Conservation (phyloP, 2,329 filamentous ascomycete species). For the Cladophialophora bantiana region DNA sequence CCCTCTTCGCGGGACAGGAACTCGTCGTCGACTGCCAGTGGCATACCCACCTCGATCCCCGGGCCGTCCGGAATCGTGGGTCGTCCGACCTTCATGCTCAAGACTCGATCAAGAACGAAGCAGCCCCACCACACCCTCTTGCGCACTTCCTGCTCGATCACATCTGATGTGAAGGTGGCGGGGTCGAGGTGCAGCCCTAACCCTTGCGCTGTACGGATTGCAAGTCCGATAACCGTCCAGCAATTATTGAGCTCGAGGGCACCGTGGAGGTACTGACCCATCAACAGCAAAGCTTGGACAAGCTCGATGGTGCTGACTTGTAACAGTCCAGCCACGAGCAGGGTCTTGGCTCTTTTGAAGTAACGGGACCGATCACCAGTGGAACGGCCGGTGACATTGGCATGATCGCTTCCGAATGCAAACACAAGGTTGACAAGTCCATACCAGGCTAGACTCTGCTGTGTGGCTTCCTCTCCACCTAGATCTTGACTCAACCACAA, state of each 20-base stretch:
- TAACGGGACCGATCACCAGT: conserved; percentile 15
- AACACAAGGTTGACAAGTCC: conserved; percentile 16
- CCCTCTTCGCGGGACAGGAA: background rate
- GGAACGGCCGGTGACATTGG: conserved; percentile 9
- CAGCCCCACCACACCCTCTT: conserved; percentile 17
- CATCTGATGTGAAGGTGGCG: conserved; percentile 7
- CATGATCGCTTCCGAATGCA: conserved; percentile 15
- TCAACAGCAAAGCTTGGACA: conserved; percentile 14
- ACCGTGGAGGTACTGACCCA: conserved; percentile 17
- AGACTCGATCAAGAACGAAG: conserved; percentile 14
- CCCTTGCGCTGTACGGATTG: conserved; percentile 17
- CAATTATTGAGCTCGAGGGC: conserved; percentile 10
- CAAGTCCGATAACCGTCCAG: conserved; percentile 16
- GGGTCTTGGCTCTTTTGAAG: conserved; percentile 13
- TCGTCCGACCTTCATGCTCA: conserved; percentile 14
- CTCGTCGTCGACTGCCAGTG: conserved; percentile 17
- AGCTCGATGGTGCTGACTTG: conserved; percentile 20
- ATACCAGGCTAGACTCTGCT: conserved; percentile 13
- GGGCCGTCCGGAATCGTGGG: conserved; percentile 15
- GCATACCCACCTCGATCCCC: conserved; percentile 13
- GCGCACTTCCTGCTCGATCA: conserved; percentile 11
- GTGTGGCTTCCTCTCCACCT: conserved; percentile 9
- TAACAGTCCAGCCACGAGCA: conserved; percentile 11
- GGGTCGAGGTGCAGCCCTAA: conserved; percentile 16
- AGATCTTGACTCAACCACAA: conserved; percentile 15